A percentile compares a stretch with the other conserved stretches of the same genome.
Conservation (phyloP, 805 yeast genomes). For the Candida morakotiae region DNA sequence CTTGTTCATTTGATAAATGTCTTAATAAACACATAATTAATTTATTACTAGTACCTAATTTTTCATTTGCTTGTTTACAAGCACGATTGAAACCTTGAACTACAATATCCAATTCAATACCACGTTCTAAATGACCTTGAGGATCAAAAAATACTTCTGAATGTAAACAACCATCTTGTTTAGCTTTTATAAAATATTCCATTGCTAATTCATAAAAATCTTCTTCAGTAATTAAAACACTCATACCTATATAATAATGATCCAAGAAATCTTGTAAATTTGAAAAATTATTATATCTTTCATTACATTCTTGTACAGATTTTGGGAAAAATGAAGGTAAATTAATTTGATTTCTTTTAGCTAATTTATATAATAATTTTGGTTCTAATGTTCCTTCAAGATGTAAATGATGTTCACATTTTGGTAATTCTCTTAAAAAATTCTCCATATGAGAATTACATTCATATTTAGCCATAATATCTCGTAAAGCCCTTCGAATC, state of each 20-base stretch:
- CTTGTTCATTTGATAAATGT: slow-evolving; percentile 62
- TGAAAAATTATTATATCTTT: slow-evolving; percentile 56
- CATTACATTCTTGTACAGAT: slow-evolving; percentile 52
- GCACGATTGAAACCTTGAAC: slow-evolving; percentile 67
- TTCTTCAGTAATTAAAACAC: slow-evolving; percentile 61
- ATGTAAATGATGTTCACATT: slow-evolving; percentile 86
- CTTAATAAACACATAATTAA: slow-evolving; percentile 80
- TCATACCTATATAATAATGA: slow-evolving; percentile 77
- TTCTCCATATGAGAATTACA: slow-evolving; percentile 29
- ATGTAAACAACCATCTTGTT: slow-evolving; percentile 58
- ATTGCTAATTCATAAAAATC: slow-evolving; percentile 80
- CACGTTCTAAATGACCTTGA: slow-evolving; percentile 75
- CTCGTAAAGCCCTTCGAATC: too few species aligned
- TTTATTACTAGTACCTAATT: slow-evolving; percentile 62
- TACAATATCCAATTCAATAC: slow-evolving; percentile 54
- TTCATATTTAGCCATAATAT: slow-evolving; percentile 4
- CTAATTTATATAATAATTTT: slow-evolving; percentile 63
- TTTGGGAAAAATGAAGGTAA: slow-evolving; percentile 65
- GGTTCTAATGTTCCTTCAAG: slow-evolving; percentile 82
- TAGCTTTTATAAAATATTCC: slow-evolving; percentile 61
- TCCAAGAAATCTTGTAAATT: slow-evolving; percentile 76
- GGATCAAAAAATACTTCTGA: slow-evolving; percentile 83
- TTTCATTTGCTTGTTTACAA: slow-evolving; percentile 53
- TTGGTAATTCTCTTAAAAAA: slow-evolving; percentile 69
- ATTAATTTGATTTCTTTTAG: slow-evolving; percentile 55